Percentiles rank a stretch among this genome's conserved stretches.
Conservation (phyloP, 352 stramenopile species). For the Saprolegnia diclina region DNA sequence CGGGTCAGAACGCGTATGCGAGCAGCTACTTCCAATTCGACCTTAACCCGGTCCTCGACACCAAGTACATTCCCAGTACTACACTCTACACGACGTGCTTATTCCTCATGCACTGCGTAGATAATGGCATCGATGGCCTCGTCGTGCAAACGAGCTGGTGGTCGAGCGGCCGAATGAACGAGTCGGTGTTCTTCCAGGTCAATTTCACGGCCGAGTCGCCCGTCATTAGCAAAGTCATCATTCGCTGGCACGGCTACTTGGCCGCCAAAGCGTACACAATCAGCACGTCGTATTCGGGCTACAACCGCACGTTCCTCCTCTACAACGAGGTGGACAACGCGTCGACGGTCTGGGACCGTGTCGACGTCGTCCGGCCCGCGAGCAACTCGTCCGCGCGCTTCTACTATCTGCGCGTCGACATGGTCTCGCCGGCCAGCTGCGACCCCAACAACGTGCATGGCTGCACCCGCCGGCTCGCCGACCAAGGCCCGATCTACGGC, state of each 20-base stretch:
- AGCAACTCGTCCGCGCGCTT: slow-evolving; percentile 45
- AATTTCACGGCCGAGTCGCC: slow-evolving; percentile 53
- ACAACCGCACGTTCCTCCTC: slow-evolving; percentile 28
- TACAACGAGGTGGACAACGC: slow-evolving; percentile 57
- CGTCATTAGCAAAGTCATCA: slow-evolving; percentile 48
- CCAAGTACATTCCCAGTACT: slow-evolving; percentile 39
- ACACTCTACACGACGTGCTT: background rate
- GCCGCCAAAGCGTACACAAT: slow-evolving; percentile 49
- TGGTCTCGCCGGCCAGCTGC: slow-evolving; percentile 49
- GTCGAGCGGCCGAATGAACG: slow-evolving; percentile 47
- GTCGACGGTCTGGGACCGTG: slow-evolving; percentile 51
- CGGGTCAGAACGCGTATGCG: slow-evolving; percentile 45
- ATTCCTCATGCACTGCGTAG: background rate
- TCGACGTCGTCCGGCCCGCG: slow-evolving; percentile 45
- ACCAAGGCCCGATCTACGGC: slow-evolving; percentile 46
- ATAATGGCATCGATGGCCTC: slow-evolving; percentile 70
- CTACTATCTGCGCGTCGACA: slow-evolving; percentile 47
- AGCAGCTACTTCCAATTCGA: slow-evolving; percentile 73
- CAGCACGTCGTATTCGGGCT: slow-evolving; percentile 52
- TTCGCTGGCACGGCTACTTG: slow-evolving; percentile 74
- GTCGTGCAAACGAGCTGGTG: slow-evolving; percentile 70
- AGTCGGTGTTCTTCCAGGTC: slow-evolving; percentile 65
- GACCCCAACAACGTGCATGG: slow-evolving; percentile 31
- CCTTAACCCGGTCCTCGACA: slow-evolving; percentile 58
- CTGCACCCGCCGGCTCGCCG: slow-evolving; percentile 33